A percentile compares a stretch with the other conserved stretches of the same genome.
These are phyloP conservation scores for Macrophomina tecta DNA, from an alignment of 2,329 filamentous ascomycete genomes.

Conservation along the genomic window DNA sequence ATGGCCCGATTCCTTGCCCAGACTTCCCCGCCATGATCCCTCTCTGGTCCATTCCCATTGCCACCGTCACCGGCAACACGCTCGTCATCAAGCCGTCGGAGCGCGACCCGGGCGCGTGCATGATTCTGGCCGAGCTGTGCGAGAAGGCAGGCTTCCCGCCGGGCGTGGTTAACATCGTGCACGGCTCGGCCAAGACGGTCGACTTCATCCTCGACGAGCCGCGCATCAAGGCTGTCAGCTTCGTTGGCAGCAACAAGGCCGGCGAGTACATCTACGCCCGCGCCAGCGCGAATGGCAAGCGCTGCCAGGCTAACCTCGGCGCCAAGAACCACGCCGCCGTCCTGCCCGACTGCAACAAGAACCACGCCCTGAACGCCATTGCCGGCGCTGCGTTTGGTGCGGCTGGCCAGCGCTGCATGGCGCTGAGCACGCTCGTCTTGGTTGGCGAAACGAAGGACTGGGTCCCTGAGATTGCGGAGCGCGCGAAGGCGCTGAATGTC, in stretches of 20 bases:
- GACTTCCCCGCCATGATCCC: conserved; percentile 94
- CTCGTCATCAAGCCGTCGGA: conserved; percentile 86
- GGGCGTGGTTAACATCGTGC: conserved; percentile 82
- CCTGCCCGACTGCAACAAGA: conserved; percentile 87
- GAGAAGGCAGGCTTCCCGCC: conserved; percentile 81
- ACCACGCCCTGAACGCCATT: conserved; percentile 84
- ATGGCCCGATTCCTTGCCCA: conserved; percentile 39
- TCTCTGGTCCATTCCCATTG: conserved; percentile 87
- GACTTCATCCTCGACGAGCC: conserved; percentile 88
- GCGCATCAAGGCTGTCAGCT: conserved; percentile 83
- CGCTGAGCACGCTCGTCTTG: conserved; percentile 80
- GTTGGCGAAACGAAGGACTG: conserved; percentile 85
- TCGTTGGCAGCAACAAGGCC: conserved; percentile 86
- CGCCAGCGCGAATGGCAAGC: conserved; percentile 83
- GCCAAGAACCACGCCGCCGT: conserved; percentile 89
- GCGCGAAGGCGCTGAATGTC: conserved; percentile 73
- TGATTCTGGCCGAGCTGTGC: conserved; percentile 83
- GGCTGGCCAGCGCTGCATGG: conserved; percentile 87
- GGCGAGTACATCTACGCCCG: conserved; percentile 85
- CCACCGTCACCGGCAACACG: conserved; percentile 83
- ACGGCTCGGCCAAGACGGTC: conserved; percentile 80
- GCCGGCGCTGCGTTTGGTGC: conserved; percentile 84
- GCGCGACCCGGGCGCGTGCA: conserved; percentile 80
- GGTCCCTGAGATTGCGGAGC: conserved; percentile 78
- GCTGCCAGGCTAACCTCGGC: conserved; percentile 84